Evolutionary conservation across 768 basidiomycete genomes (phyloP), one percentile per base, ranked within the genome.

Genomic region (Russula sp.): DNA sequence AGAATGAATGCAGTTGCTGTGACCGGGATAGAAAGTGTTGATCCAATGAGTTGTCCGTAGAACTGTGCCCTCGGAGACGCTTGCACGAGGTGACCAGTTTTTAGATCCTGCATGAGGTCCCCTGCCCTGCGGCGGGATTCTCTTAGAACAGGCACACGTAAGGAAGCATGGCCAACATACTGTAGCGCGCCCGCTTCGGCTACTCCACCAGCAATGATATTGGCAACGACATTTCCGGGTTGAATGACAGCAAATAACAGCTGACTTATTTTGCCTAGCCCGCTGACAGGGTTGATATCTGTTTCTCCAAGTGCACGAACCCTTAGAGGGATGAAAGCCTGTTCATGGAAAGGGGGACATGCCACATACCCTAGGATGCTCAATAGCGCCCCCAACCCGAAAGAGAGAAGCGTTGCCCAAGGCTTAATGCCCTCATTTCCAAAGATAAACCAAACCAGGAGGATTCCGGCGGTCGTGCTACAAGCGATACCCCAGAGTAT

Each of bases 91-190:
- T 97, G 92, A 0, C 96, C 96, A 2, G 96, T 97, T 77, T 98
- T 98, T 64, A 98, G 79, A 75, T 98, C 96, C 77, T 98, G 96
- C 96, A 98, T 98, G 10, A 98, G 84, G 73, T 98, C 96, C 18
- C 94, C 96, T 8, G 95, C 94, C 74, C 92, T 94, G 67, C 61
- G 69, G 56, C 64, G 63, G 44, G 14, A 55, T 28, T 42, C 60
- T 38, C 22, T 30, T 20, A 51, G 38, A 7, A 8, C 11, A 61
- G 50, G 22, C 30, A 40, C 20, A 60, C 44, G 36, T 50, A 20
- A 46, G 3, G 36, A 49, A 24, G 26, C 64, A 72, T 86, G 66
- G 72, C 24, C 14, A 2, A 61, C 64, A 9, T 60, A 92, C 89
- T 95, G 93, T 75, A 88, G 88, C 30, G 93, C 93, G n/a, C 93